phyloP scores from a whole-genome alignment of 805 yeast species.

The Metschnikowia dekortorum region DNA sequence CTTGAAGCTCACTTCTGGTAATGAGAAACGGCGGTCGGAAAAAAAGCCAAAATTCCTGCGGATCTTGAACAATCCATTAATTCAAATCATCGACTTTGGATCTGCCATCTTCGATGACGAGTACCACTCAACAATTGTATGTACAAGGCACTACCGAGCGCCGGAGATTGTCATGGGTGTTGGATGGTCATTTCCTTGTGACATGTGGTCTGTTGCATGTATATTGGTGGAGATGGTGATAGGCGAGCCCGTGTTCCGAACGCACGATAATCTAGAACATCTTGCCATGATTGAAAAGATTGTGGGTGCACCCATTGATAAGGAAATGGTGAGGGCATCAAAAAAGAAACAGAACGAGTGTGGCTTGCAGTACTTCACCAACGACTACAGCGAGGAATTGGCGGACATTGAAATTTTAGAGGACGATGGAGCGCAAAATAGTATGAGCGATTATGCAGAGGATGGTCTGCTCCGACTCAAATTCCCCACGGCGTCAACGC shows the following conservation, averaged over 20 bases:
- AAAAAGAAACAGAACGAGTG: slow-evolving; percentile 37
- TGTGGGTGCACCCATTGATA: slow-evolving; percentile 51
- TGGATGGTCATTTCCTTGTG: slow-evolving; percentile 98
- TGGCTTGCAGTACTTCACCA: slow-evolving; percentile 36
- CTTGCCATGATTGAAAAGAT: slow-evolving; percentile 91
- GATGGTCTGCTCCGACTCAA: slow-evolving; percentile 25
- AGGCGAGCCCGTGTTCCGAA: slow-evolving; percentile 91
- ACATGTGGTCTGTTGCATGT: slow-evolving; percentile 95
- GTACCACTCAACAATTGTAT: slow-evolving; percentile 85
- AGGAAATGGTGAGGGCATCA: slow-evolving; percentile 31
- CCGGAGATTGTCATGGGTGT: slow-evolving; percentile 91
- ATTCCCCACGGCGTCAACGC: slow-evolving; percentile 38
- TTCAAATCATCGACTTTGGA: slow-evolving; percentile 95
- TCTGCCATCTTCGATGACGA: slow-evolving; percentile 92
- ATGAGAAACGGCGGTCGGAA: slow-evolving; percentile 12
- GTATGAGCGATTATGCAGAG: slow-evolving; percentile 12
- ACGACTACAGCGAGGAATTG: slow-evolving; percentile 12
- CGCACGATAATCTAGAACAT: slow-evolving; percentile 93
- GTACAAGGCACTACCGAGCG: slow-evolving; percentile 95
- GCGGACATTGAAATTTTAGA: slow-evolving; percentile 24
- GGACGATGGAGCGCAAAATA: slow-evolving; percentile 17
- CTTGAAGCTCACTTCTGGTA: slow-evolving; percentile 18
- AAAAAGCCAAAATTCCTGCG: slow-evolving; percentile 35
- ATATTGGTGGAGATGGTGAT: slow-evolving; percentile 85
- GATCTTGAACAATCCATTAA: slow-evolving; percentile 69